These are phyloP conservation scores for Colletotrichum lentis DNA, from an alignment of 2,329 filamentous ascomycete genomes.

Conservation along the genomic window DNA sequence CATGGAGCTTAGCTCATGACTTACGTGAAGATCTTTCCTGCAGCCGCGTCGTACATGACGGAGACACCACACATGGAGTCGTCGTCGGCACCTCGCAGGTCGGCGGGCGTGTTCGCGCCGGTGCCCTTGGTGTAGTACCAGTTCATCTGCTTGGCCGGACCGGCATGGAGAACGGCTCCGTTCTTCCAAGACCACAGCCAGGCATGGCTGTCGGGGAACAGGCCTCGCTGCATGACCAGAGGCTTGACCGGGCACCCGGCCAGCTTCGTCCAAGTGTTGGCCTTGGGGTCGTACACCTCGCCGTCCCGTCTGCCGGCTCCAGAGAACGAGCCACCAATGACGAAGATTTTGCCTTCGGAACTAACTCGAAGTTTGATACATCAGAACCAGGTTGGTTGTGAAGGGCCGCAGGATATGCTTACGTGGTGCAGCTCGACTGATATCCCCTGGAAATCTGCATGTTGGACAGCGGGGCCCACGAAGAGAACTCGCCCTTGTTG, in stretches of 20 bases:
- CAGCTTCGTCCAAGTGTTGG: constrained; percentile 57
- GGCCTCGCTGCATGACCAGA: constrained; percentile 63
- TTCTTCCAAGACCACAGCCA: constrained; percentile 53
- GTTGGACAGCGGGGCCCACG: constrained; percentile 50
- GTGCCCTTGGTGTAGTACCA: constrained; percentile 60
- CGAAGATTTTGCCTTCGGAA: constrained; percentile 63
- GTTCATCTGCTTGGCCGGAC: constrained; percentile 62
- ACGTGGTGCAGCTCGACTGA: constrained; percentile 56
- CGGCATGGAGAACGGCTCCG: constrained; percentile 61
- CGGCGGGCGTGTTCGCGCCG: constrained; percentile 53
- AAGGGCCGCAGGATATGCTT: background rate
- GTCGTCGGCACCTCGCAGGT: constrained; percentile 53
- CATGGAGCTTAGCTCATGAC: background rate
- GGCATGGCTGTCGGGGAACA: constrained; percentile 49
- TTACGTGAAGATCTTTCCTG: constrained; percentile 61
- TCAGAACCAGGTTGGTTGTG: background rate
- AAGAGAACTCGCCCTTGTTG: constrained; percentile 42
- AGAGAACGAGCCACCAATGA: constrained; percentile 64
- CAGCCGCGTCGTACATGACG: constrained; percentile 67
- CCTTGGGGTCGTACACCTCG: constrained; percentile 59
- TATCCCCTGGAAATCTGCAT: constrained; percentile 61
- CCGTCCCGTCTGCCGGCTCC: constrained; percentile 60
- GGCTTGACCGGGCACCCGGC: constrained; percentile 53
- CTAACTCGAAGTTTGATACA: constrained; percentile 29
- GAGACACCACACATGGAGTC: constrained; percentile 63